These are phyloP conservation scores for Arabidopsis lyrata DNA, from an alignment of 441 rosid species.

Conservation along the genomic window DNA sequence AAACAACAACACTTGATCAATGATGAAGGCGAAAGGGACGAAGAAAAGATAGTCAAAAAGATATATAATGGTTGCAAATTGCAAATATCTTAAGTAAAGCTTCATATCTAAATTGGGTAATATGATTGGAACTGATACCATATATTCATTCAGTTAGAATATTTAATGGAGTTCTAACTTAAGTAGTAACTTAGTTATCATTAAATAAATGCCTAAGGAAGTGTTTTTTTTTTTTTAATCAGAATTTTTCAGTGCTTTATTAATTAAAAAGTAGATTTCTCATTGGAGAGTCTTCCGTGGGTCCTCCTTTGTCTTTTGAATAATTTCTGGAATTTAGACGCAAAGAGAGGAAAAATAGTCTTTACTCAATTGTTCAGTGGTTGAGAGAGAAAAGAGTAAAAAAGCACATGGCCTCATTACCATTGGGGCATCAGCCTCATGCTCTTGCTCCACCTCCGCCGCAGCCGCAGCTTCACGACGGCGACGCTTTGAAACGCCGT, in stretches of 20 bases:
- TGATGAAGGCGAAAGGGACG: not conserved
- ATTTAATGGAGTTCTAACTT: constrained; percentile 2
- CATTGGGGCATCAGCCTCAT: constrained; percentile 52
- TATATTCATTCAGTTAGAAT: not conserved
- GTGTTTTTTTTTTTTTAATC: no score
- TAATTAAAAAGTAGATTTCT: constrained; percentile 1
- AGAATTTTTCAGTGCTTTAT: not conserved
- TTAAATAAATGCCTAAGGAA: not conserved
- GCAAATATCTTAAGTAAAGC: not conserved
- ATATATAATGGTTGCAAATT: not conserved
- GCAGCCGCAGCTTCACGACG: constrained; percentile 40
- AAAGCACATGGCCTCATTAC: constrained; percentile 60
- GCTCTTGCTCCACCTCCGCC: constrained; percentile 27
- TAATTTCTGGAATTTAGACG: constrained; percentile 7
- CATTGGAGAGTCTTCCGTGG: constrained; percentile 22
- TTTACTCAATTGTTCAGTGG: constrained; percentile 24
- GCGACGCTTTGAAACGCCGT: constrained; percentile 50
- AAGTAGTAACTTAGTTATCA: constrained; percentile 1
- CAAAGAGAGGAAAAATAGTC: constrained; percentile 15
- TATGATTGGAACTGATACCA: constrained; percentile 9
- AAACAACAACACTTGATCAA: not conserved
- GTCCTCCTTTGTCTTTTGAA: constrained; percentile 20
- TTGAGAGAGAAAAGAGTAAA: constrained; percentile 32
- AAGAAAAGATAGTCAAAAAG: not conserved
- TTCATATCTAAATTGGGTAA: not conserved